These are phyloP conservation scores for Phaeotremella fagi DNA, from an alignment of 768 basidiomycete species.

Conservation along the genomic window DNA sequence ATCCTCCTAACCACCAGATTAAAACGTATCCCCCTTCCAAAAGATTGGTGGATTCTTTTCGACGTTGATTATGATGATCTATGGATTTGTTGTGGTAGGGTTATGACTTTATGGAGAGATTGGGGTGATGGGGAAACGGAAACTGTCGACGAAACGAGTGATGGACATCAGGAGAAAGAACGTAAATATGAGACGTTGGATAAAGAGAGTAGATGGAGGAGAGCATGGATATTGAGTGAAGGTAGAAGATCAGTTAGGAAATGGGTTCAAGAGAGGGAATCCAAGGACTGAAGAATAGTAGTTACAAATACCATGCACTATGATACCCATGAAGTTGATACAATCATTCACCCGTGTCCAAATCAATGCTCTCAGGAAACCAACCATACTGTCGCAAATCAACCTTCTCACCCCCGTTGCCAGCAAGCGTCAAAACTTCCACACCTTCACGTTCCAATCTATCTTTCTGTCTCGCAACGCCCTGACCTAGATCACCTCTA, in stretches of 20 bases:
- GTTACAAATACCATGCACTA: conserved; percentile 4
- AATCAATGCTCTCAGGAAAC: conserved; percentile 43
- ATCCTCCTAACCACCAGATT: conserved; percentile 76
- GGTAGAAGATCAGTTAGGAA: conserved; percentile 72
- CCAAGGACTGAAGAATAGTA: neutral
- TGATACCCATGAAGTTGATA: neutral
- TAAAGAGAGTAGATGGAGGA: conserved; percentile 48
- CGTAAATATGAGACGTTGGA: conserved; percentile 50
- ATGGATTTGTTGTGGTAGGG: conserved; percentile 73
- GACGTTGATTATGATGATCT: conserved; percentile 87
- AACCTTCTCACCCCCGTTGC: conserved; percentile 53
- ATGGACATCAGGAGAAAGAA: conserved; percentile 52
- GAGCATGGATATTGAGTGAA: conserved; percentile 54
- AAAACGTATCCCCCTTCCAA: conserved; percentile 64
- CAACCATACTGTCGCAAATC: conserved; percentile 50
- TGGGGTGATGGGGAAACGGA: conserved; percentile 21
- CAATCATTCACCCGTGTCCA: too few relatives aligned
- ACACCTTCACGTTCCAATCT: conserved; percentile 74
- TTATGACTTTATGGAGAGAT: conserved; percentile 66
- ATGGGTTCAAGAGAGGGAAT: conserved; percentile 66
- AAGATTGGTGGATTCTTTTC: conserved; percentile 91
- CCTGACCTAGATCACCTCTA: conserved; percentile 74
- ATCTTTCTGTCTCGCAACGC: conserved; percentile 70
- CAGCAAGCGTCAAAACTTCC: conserved; percentile 63
- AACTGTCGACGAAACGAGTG: neutral